Evolutionary conservation across 805 yeast genomes (phyloP), one percentile per base, ranked within the genome.

Genomic region (Myxozyma udenii): DNA sequence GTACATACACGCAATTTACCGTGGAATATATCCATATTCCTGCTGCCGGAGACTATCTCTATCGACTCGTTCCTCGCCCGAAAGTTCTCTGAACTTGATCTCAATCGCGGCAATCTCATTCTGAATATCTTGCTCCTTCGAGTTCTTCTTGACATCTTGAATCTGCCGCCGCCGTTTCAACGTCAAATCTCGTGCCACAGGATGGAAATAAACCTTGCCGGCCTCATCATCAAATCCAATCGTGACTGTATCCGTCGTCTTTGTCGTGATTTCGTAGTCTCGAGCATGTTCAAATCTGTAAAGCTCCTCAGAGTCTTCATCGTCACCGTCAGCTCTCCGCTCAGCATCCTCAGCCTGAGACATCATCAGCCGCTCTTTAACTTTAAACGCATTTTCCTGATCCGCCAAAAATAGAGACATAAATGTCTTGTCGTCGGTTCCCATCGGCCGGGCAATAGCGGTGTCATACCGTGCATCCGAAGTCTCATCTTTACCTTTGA

Each of bases 161-260:
- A 80, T 83, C 12, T 88, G 80, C 68, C 96, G 81, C 66, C 95
- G 82, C 66, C 91, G 84, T 72, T 86, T 88, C 65, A 93, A 79
- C 60, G 84, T 93, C 39, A 87, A 76, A 61, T 84, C 81, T 32
- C 90, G 88, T 12, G 78, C 73, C 16, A 91, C 72, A 6, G 97
- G 96, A 53, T 85, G 80, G 66, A 85, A 93, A 61, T 77, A 78
- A 2, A 88, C 95, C 6, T 79, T 74, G 23, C 73, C 70, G 28
- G 78, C 69, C 42, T 77, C 78, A 24, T 70, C 65, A 50, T 74
- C 74, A 60, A 87, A 79, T 40, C 81, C 78, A 42, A 90, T 71
- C 1, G 85, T 81, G 57, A 90, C 67, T 68, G 90, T 95, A 58
- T 83, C 83, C 35, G 76, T 75, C 51, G 67, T 71, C 42, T 71